phyloP scores from a whole-genome alignment of 2,329 filamentous ascomycete genomes.

The Fusarium torulosum region DNA sequence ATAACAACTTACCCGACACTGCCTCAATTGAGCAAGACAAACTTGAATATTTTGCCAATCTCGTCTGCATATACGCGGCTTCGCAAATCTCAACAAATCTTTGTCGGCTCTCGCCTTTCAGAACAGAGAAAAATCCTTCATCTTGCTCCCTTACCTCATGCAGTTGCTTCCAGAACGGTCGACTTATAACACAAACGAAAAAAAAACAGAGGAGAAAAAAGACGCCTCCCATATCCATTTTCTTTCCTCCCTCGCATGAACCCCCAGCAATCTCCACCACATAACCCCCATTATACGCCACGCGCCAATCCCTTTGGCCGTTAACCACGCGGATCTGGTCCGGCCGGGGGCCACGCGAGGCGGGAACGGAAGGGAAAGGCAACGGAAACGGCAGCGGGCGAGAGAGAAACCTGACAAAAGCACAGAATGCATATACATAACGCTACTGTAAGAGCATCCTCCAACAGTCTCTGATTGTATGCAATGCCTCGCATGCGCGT shows the following conservation, averaged over 20 bases:
- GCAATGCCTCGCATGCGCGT: conserved; percentile 26
- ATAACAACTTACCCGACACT: not conserved
- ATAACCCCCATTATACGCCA: conserved; percentile 15
- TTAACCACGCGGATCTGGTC: conserved; percentile 30
- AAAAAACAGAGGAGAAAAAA: not conserved
- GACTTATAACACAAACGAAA: not conserved
- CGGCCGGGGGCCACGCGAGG: conserved; percentile 29
- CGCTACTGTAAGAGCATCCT: conserved; percentile 25
- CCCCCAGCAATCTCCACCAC: conserved; percentile 32
- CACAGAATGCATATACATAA: conserved; percentile 17
- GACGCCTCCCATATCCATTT: conserved; percentile 14
- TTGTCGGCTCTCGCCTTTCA: conserved; percentile 4
- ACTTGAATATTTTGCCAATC: not conserved
- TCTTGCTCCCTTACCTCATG: conserved; percentile 35
- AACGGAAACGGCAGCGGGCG: conserved; percentile 8
- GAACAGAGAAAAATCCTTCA: conserved; percentile 11
- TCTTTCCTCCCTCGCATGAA: conserved; percentile 31
- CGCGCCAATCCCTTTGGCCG: conserved; percentile 19
- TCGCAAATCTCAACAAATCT: conserved; percentile 22
- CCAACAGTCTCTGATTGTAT: conserved; percentile 15
- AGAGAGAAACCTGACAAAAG: conserved; percentile 14
- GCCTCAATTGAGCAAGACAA: not conserved
- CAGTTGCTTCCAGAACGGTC: conserved; percentile 19
- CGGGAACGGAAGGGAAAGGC: conserved; percentile 10
- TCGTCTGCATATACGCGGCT: not conserved